Evolutionary conservation across 2,329 filamentous ascomycete species (phyloP).

Genomic region (Teratosphaeria viscida): DNA sequence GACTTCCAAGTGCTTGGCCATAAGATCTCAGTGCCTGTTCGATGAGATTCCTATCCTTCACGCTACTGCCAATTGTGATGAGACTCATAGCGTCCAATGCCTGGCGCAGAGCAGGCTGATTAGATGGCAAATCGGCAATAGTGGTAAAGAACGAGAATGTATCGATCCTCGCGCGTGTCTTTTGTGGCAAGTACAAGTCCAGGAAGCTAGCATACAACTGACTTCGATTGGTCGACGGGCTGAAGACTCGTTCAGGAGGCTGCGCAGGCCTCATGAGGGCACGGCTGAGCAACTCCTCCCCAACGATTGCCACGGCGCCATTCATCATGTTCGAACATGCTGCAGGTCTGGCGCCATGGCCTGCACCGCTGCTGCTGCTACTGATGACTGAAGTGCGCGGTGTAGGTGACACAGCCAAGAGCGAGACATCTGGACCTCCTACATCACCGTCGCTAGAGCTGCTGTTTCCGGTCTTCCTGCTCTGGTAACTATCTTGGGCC

Average conservation of each 20-base stretch:
- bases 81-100: constrained; percentile 21
- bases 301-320: background rate
- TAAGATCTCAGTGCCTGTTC: constrained; percentile 16
- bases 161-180: constrained; percentile 1
- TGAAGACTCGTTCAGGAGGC: constrained; percentile 1
- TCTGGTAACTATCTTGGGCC: constrained; percentile 5
- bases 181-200: constrained; percentile 19
- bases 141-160: constrained; percentile 17
- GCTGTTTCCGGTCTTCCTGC: background rate
- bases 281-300: background rate
- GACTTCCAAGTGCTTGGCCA: constrained; percentile 13
- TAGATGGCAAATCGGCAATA: constrained; percentile 10
- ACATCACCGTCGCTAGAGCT: background rate
- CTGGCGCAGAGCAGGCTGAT: constrained; percentile 14
- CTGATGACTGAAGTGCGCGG: background rate
- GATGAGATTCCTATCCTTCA: constrained; percentile 16
- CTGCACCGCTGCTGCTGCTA: background rate
- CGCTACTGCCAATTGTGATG: constrained; percentile 18
- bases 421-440: background rate
- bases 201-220: constrained; percentile 20
- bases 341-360: background rate
- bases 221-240: constrained; percentile 8
- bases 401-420: background rate
- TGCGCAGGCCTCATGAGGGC: background rate
- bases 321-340: background rate